Percentiles rank a stretch among this genome's conserved stretches.
Conservation (phyloP, 2,329 filamentous ascomycete species). For the Cytospora piceae region DNA sequence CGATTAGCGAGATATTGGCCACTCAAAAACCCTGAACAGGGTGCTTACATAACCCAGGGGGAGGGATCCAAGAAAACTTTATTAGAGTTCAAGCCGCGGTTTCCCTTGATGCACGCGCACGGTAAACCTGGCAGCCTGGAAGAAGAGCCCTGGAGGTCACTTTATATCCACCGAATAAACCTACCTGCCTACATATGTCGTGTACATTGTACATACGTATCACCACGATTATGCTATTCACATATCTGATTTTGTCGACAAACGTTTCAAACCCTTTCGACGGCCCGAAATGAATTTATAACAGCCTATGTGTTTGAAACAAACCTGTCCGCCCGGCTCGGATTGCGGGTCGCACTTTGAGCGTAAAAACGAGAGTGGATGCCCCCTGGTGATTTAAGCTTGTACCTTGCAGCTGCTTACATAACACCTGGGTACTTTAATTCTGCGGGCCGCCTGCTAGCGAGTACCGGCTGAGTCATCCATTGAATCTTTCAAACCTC, state of each 20-base stretch:
- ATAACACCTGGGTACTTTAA: neutral
- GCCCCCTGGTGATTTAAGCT: neutral
- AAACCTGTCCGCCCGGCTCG: neutral
- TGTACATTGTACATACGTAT: too few species aligned
- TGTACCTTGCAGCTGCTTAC: neutral
- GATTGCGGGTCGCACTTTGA: neutral
- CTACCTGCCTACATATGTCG: too few species aligned
- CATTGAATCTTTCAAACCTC: neutral
- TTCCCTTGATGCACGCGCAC: neutral
- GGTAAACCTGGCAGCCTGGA: neutral
- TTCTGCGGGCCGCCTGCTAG: neutral
- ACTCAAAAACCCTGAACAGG: neutral
- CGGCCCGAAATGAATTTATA: neutral
- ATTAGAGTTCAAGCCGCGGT: neutral
- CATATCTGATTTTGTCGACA: neutral
- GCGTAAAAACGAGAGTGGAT: neutral
- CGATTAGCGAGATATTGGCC: constrained; percentile 1
- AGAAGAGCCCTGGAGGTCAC: neutral
- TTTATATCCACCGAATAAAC: too few species aligned
- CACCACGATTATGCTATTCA: neutral
- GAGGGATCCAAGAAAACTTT: neutral
- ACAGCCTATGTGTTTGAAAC: neutral
- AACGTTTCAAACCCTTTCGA: neutral
- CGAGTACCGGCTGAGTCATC: neutral
- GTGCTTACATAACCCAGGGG: neutral